Conservation (phyloP, 768 basidiomycete species). For the Suillus subluteus region DNA sequence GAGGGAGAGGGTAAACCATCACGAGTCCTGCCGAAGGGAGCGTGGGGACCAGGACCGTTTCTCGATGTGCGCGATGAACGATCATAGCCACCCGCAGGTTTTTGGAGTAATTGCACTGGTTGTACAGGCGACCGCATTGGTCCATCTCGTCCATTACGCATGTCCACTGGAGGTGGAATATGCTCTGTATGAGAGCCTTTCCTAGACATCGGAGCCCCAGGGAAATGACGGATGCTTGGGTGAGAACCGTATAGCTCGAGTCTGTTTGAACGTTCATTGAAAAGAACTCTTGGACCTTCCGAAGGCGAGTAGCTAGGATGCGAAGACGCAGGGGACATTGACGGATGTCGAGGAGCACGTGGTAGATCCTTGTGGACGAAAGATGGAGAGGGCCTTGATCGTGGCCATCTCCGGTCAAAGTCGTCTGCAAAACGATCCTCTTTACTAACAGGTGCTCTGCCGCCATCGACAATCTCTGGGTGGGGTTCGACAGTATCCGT, state of each 20-base stretch:
- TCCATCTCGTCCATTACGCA: conserved; percentile 49
- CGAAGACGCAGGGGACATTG: conserved; percentile 39
- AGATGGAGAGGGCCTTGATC: conserved; percentile 56
- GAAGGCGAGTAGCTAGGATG: conserved; percentile 50
- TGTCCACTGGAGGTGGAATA: conserved; percentile 41
- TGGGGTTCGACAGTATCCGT: conserved; percentile 15
- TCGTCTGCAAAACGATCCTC: conserved; percentile 92
- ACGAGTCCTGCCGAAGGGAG: conserved; percentile 11
- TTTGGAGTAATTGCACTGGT: conserved; percentile 64
- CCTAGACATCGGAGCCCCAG: conserved; percentile 33
- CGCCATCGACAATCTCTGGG: conserved; percentile 20
- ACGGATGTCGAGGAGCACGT: conserved; percentile 36
- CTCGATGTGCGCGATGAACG: background rate
- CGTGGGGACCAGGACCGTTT: conserved; percentile 7
- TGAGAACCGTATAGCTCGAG: conserved; percentile 79
- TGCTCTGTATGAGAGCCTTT: conserved; percentile 50
- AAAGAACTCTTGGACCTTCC: conserved; percentile 76
- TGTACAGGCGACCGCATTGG: conserved; percentile 43
- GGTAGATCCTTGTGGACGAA: conserved; percentile 45
- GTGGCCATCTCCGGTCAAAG: conserved; percentile 97
- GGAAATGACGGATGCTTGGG: conserved; percentile 44
- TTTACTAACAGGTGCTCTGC: conserved; percentile 47
- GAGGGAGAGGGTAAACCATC: conserved; percentile 44
- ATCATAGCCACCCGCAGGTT: conserved; percentile 36
- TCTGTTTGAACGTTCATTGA: conserved; percentile 92